Evolutionary conservation across 2,329 filamentous ascomycete species (phyloP), one percentile per base, ranked within the genome.

Genomic region (Penicillium sp.): DNA sequence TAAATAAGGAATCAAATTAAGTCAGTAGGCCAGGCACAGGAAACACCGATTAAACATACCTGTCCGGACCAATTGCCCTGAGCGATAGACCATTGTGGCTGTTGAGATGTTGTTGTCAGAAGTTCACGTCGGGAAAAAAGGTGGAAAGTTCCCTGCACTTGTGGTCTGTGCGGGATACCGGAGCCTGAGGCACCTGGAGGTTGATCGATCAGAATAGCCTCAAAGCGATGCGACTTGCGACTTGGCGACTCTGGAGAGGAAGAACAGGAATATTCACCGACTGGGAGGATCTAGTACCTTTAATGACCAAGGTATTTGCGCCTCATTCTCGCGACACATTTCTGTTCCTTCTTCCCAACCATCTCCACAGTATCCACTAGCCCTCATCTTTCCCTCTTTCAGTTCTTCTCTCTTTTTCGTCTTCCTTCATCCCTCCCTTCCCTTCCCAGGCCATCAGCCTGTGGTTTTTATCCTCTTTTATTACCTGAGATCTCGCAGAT

Each of bases 71-170:
- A 76, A 61, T 59, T 71, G 72, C 61, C 72, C 69, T 53, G 70
- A 73, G 18, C 67, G 67, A 61, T 70, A 65, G 42, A 72, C 55
- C 64, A 74, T 70, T 65, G 71, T 68, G 63, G 72, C 72, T 72
- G 73, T 74, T 56, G 51, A 18, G 47, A 45, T 56, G 60, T 57
- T 52, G 52, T 59, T 61, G 59, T 51, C 55, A 54, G 55, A 53
- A 56, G 54, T 55, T 47, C 41, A 35, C 40, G 54, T 45, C 57
- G 57, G 51, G 63, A 69, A 70, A 70, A 71, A 70, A 70, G 66
- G 66, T 61, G 47, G 60, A 56, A 58, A 59, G 61, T 60, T 55
- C 46, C 47, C 48, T 65, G 65, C 69, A 54, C 32, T 43, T 30
- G 13, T 57, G 67, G 68, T 59, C 8, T 51, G 3, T 55, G 14